Base-by-base conservation (phyloP, 2,329 filamentous ascomycete genomes). In the Diatrype stigma region DNA sequence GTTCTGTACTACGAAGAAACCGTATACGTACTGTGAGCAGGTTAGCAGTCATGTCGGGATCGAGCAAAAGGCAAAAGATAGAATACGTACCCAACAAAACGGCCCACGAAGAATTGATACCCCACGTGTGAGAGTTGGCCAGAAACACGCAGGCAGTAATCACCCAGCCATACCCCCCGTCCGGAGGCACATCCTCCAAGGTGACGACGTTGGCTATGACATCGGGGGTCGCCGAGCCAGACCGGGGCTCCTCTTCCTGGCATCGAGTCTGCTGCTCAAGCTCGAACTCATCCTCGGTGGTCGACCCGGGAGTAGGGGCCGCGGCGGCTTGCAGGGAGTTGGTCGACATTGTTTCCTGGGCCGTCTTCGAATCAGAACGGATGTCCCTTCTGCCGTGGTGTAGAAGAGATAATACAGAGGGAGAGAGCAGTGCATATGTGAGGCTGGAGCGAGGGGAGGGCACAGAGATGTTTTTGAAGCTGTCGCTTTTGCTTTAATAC, bases 161-260 rank as follows among this genome's bases (percentile, higher is more conserved):
- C 2, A 75, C 64, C 74, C 73, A 76, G 28, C 73, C 74, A 56
- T 85, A 86, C 14, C 83, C 83, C 40, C 83, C 83, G 61, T 85
- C 73, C 0, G 81, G 81, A 1, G 34, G 34, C 6, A 37, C n/a
- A 17, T 37, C 34, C 16, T 37, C 34, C 5, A 17, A 6, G 34
- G 34, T 7, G 34, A 16, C 34, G 34, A 37, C 14, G 34, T 37
- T 37, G n/a, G n/a, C 34, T 12, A 37, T 17, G 34, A 12, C 34
- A 16, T 37, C 14, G 14, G 34, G 16, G 6, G 6, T 16, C 34
- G 14, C 16, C 6, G 34, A 12, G 16, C 14, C n/a, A 37, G 4
- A 37, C 12, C n/a, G 12, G 6, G 34, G 34, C 34, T 14, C 12
- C 34, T 14, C 12, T 37, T 7, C 34, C 34, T 14, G 34, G n/a